phyloP scores from a whole-genome alignment of 1,284 basidiomycete species.

The Irpex sp. region DNA sequence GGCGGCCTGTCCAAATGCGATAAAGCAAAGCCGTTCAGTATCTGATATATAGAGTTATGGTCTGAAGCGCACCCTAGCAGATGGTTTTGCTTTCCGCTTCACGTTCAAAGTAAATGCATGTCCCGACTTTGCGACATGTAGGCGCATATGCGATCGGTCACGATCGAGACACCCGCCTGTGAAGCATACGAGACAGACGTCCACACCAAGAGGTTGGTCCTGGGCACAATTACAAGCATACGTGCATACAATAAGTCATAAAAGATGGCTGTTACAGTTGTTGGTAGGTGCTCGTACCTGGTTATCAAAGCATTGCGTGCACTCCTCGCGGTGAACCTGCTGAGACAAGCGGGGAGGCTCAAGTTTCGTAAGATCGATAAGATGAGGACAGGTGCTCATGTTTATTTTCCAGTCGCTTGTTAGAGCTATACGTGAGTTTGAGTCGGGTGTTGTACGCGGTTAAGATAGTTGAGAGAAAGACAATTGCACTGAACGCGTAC shows the following conservation, averaged over 20 bases:
- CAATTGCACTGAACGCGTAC: not conserved
- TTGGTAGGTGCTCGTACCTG: constrained; percentile 51
- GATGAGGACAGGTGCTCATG: constrained; percentile 25
- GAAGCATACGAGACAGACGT: constrained; percentile 91
- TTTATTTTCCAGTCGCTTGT: not conserved
- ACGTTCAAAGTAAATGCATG: constrained; percentile 83
- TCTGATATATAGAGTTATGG: not conserved
- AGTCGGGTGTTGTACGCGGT: not conserved
- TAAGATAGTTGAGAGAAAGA: not conserved
- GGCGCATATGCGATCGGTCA: constrained; percentile 63
- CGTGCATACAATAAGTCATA: not conserved
- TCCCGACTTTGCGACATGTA: constrained; percentile 65
- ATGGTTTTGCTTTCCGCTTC: constrained; percentile 67
- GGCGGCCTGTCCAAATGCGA: not conserved
- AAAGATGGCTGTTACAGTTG: too few species aligned
- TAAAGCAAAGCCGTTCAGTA: not conserved
- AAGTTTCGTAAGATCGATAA: constrained; percentile 33
- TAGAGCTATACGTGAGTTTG: too few species aligned
- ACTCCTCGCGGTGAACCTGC: constrained; percentile 80
- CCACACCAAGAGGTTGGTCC: constrained; percentile 74
- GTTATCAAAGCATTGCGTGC: constrained; percentile 94
- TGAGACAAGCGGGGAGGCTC: constrained; percentile 39
- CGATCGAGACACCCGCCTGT: constrained; percentile 80
- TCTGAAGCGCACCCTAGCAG: constrained; percentile 53
- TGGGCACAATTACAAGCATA: constrained; percentile 24